Evolutionary conservation across 306 rosid genomes (phyloP).

Genomic region (Arachis stenosperma): DNA sequence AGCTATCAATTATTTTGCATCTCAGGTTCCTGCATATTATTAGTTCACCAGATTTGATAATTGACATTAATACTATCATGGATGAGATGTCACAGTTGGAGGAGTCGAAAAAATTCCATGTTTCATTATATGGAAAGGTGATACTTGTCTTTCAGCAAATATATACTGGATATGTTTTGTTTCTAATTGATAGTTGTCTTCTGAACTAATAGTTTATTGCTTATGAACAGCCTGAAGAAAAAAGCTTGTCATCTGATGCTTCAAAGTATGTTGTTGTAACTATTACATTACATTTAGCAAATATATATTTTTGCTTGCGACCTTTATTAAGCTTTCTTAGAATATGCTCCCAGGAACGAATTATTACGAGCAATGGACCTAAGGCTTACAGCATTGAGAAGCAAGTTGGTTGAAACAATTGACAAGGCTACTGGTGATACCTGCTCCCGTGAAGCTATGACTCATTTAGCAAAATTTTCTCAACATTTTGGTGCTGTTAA

Average conservation of each 20-base stretch:
- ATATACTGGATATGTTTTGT: constrained; percentile 29
- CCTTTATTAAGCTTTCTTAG: constrained; percentile 44
- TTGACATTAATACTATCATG: constrained; percentile 47
- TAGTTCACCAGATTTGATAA: constrained; percentile 62
- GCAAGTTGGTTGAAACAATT: constrained; percentile 58
- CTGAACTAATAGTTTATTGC: constrained; percentile 44
- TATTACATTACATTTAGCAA: constrained; percentile 41
- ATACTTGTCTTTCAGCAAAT: constrained; percentile 39
- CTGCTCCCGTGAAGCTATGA: constrained; percentile 57
- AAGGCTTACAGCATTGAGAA: constrained; percentile 74
- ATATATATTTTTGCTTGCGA: constrained; percentile 35
- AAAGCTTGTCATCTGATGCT: constrained; percentile 60
- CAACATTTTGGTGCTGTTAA: constrained; percentile 70
- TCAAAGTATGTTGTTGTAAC: constrained; percentile 78
- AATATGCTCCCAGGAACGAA: constrained; percentile 72
- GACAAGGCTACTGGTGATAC: constrained; percentile 51
- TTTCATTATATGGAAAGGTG: constrained; percentile 88
- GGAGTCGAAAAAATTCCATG: constrained; percentile 81
- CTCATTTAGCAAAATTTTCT: constrained; percentile 49
- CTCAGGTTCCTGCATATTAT: constrained; percentile 73
- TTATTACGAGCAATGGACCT: constrained; percentile 89
- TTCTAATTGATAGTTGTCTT: constrained; percentile 40
- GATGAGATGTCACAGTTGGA: constrained; percentile 90
- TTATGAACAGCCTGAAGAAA: constrained; percentile 64
- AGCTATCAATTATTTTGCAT: constrained; percentile 38